A percentile compares a stretch with the other conserved stretches of the same genome.
phyloP scores from a whole-genome alignment of 2,329 filamentous ascomycete genomes.

The Aspergillus nomiae region DNA sequence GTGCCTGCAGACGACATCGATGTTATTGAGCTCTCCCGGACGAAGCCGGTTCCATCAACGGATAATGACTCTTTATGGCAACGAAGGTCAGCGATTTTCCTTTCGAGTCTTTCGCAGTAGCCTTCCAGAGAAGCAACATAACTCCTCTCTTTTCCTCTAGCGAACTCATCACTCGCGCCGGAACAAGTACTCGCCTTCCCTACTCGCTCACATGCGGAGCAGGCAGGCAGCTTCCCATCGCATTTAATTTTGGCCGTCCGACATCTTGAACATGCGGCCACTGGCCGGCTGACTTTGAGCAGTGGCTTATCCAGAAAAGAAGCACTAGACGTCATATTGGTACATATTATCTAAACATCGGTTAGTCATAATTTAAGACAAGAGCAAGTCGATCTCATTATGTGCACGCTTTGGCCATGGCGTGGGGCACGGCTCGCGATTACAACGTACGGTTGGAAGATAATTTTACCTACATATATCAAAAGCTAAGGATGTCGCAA shows the following conservation, averaged over 20 bases:
- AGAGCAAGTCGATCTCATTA: neutral
- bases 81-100: constrained; percentile 60
- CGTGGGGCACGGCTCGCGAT: neutral
- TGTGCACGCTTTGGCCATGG: neutral
- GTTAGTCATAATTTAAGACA: constrained; percentile 1
- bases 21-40: constrained; percentile 40
- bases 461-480: neutral
- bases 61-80: constrained; percentile 32
- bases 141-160: constrained; percentile 90
- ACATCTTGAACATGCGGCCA: constrained; percentile 79
- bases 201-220: constrained; percentile 91
- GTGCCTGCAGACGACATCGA: constrained; percentile 31
- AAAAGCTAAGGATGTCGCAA: neutral
- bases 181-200: constrained; percentile 86
- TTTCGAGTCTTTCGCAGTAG: constrained; percentile 83
- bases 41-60: constrained; percentile 27
- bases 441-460: neutral
- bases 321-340: constrained; percentile 33
- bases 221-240: constrained; percentile 92
- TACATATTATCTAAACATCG: constrained; percentile 23
- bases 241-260: constrained; percentile 96
- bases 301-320: constrained; percentile 43
- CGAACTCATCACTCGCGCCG: constrained; percentile 93
- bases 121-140: constrained; percentile 96
- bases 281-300: constrained; percentile 69